Evolutionary conservation across 2,329 filamentous ascomycete genomes (phyloP).

Genomic region (Fusarium buharicum): DNA sequence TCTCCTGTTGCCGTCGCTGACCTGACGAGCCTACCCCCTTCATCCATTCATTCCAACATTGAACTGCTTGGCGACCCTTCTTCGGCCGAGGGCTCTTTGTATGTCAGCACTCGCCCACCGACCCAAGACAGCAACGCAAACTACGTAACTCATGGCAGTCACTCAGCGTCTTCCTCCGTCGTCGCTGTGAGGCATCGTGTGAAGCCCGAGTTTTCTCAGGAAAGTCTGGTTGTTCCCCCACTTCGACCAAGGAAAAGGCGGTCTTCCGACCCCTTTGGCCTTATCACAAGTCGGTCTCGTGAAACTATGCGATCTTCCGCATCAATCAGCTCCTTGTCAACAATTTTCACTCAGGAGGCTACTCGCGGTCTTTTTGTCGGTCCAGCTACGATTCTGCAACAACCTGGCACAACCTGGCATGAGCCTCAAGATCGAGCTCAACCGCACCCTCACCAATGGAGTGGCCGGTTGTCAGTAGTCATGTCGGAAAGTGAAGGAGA

Average conservation of each 20-base stretch:
- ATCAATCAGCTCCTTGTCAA: conserved; percentile 67
- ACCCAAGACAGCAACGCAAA: conserved; percentile 60
- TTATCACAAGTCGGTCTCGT: conserved; percentile 62
- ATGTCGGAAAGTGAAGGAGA: conserved; percentile 68
- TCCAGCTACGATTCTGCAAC: conserved; percentile 43
- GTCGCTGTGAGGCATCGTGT: conserved; percentile 48
- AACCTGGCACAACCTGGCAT: conserved; percentile 40
- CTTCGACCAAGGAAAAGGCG: conserved; percentile 60
- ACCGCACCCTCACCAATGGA: conserved; percentile 67
- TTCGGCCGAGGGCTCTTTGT: conserved; percentile 54
- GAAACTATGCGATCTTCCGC: conserved; percentile 62
- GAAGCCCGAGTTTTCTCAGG: conserved; percentile 65
- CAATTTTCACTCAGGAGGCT: conserved; percentile 62
- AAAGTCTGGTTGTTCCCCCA: conserved; percentile 68
- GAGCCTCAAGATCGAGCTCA: conserved; percentile 33
- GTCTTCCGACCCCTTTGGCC: conserved; percentile 61
- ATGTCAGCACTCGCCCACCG: conserved; percentile 49
- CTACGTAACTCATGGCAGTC: conserved; percentile 63
- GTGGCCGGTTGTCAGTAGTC: conserved; percentile 71
- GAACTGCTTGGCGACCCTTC: conserved; percentile 64
- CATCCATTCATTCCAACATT: conserved; percentile 62
- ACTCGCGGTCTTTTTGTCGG: conserved; percentile 48
- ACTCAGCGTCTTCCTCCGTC: conserved; percentile 54
- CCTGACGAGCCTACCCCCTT: conserved; percentile 55
- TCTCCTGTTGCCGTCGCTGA: conserved; percentile 50